Conservation (phyloP, 2,329 filamentous ascomycete genomes). For the Stagonosporopsis chrysanthemi region DNA sequence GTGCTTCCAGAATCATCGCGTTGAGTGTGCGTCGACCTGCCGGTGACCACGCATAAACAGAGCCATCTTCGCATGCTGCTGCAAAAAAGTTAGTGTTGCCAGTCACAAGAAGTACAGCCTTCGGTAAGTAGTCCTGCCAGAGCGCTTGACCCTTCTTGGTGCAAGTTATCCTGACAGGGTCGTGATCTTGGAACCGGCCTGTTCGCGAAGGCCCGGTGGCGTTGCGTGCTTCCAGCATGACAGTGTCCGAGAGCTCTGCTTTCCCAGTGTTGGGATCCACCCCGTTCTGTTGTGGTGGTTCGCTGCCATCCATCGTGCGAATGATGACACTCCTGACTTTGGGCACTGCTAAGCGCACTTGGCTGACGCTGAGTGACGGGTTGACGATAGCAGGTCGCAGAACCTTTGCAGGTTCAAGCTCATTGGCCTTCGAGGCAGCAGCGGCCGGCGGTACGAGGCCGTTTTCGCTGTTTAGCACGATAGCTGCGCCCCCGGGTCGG, state of each 20-base stretch:
- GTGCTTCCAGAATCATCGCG: conserved; percentile 85
- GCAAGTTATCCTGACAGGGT: conserved; percentile 84
- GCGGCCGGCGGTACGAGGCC: conserved; percentile 79
- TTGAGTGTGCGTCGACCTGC: conserved; percentile 86
- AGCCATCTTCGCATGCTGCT: conserved; percentile 91
- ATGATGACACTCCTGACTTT: conserved; percentile 84
- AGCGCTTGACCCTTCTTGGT: conserved; percentile 80
- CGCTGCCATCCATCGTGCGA: conserved; percentile 76
- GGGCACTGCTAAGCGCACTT: conserved; percentile 85
- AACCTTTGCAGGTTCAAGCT: conserved; percentile 72
- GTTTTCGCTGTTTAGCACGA: conserved; percentile 78
- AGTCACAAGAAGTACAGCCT: conserved; percentile 85
- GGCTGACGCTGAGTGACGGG: conserved; percentile 80
- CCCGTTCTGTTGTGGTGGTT: conserved; percentile 55
- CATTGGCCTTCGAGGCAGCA: conserved; percentile 48
- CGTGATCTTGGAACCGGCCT: conserved; percentile 69
- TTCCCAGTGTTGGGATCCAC: conserved; percentile 53
- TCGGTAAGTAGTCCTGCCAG: conserved; percentile 94
- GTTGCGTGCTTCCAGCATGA: conserved; percentile 89
- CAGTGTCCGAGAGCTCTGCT: conserved; percentile 64
- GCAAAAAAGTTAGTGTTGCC: conserved; percentile 93
- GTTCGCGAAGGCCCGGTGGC: conserved; percentile 68
- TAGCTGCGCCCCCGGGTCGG: conserved; percentile 73
- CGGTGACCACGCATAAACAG: conserved; percentile 88
- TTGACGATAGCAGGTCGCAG: conserved; percentile 87